Evolutionary conservation across 331 rosid genomes (phyloP).

Genomic region (Stylosanthes scabra): DNA sequence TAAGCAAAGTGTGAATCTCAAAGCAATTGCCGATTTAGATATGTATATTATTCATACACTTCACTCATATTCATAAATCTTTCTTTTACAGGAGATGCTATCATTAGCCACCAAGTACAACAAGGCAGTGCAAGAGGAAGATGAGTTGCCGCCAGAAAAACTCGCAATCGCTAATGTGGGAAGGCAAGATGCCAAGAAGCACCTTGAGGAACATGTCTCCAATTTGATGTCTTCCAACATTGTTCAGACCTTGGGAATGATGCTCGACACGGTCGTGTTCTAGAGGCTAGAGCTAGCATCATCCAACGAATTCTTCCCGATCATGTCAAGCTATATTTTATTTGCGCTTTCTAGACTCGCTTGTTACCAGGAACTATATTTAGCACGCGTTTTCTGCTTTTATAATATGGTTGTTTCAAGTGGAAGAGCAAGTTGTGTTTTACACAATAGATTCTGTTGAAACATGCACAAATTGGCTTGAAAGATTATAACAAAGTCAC

Average conservation of each 20-base stretch:
- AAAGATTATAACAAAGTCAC: background rate
- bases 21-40: background rate
- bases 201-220: conserved; percentile 94
- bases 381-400: conserved; percentile 10
- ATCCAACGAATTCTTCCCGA: conserved; percentile 14
- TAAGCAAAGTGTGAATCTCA: background rate
- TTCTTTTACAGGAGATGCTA: conserved; percentile 79
- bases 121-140: conserved; percentile 99
- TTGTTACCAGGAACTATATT: conserved; percentile 19
- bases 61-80: conserved; percentile 6
- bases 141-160: conserved; percentile 89
- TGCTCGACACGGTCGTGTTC: conserved; percentile 96
- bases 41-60: background rate
- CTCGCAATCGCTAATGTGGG: conserved; percentile 98
- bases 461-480: background rate
- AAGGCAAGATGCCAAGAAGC: conserved; percentile 98
- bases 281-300: conserved; percentile 52
- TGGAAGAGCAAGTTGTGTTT: conserved; percentile 17
- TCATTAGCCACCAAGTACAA: conserved; percentile 81
- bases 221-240: conserved; percentile 96
- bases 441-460: background rate
- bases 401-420: background rate
- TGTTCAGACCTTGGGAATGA: conserved; percentile 91
- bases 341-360: background rate
- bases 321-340: conserved; percentile 6